Conservation (phyloP, 83 land plant genomes). For the Picea abies region DNA sequence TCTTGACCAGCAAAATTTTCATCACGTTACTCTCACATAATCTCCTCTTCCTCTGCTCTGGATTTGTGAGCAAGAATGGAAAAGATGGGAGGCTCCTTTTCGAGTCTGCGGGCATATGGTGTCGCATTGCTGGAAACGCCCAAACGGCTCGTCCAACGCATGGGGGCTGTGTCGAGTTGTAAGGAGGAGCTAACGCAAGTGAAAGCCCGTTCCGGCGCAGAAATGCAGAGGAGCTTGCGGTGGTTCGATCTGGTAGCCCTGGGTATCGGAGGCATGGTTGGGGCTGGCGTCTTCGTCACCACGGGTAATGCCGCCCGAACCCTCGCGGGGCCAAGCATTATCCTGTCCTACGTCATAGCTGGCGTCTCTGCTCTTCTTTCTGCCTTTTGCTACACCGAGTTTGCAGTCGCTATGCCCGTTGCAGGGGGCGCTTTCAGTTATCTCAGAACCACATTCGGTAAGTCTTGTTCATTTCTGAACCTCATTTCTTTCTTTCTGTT, state of each 20-base stretch:
- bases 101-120: no score
- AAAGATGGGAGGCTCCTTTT: no score
- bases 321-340: conserved; percentile 76
- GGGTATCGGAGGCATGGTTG: conserved; percentile 90
- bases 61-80: background rate
- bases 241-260: conserved; percentile 82
- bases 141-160: conserved; percentile 46
- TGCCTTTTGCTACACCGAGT: conserved; percentile 93
- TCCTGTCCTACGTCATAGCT: conserved; percentile 80
- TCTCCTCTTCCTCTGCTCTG: background rate
- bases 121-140: conserved; percentile 39
- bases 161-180: conserved; percentile 59
- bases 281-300: conserved; percentile 89
- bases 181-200: conserved; percentile 66
- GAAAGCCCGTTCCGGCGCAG: conserved; percentile 63
- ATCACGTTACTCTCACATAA: background rate
- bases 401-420: conserved; percentile 88
- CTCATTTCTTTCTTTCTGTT: no score
- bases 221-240: conserved; percentile 60
- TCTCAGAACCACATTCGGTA: conserved; percentile 83
- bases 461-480: background rate
- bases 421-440: conserved; percentile 94
- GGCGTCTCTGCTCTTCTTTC: conserved; percentile 90
- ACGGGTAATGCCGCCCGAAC: conserved; percentile 62
- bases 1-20: no score